These are phyloP conservation scores for Excoecaria agallocha DNA, from an alignment of 345 rosid species.

Conservation along the genomic window DNA sequence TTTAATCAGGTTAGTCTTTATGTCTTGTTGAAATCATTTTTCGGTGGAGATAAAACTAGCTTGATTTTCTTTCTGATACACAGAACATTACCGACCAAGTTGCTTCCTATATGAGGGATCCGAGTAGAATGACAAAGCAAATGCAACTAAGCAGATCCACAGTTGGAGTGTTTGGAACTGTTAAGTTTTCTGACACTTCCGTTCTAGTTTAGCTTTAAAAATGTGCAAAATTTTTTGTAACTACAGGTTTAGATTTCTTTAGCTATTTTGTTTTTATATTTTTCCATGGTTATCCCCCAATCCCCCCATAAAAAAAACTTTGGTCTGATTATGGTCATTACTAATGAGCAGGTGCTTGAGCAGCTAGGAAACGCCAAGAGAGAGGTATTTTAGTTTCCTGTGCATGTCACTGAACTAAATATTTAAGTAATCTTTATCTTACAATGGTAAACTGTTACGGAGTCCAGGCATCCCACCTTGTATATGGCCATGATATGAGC, in stretches of 20 bases:
- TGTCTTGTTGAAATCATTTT: background rate
- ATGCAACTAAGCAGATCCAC: conserved; percentile 81
- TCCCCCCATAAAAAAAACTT: background rate
- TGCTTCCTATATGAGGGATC: conserved; percentile 84
- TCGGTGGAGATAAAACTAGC: conserved; percentile 13
- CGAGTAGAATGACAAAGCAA: conserved; percentile 91
- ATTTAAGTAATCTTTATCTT: no score
- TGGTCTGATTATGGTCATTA: conserved; percentile 19
- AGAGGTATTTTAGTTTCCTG: conserved; percentile 45
- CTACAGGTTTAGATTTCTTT: background rate
- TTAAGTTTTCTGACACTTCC: conserved; percentile 37
- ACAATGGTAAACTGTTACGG: no score
- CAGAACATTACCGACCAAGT: conserved; percentile 95
- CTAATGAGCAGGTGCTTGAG: conserved; percentile 33
- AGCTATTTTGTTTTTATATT: no score
- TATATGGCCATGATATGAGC: background rate
- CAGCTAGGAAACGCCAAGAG: conserved; percentile 23
- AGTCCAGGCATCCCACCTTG: background rate
- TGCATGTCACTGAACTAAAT: background rate
- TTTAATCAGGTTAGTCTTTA: conserved; percentile 77
- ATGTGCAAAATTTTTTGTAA: conserved; percentile 4
- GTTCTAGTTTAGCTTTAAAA: background rate
- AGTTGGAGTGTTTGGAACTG: conserved; percentile 61
- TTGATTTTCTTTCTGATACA: conserved; percentile 10
- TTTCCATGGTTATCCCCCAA: background rate